Conservation (phyloP, 768 basidiomycete species). For the Flagelloscypha sp. region DNA sequence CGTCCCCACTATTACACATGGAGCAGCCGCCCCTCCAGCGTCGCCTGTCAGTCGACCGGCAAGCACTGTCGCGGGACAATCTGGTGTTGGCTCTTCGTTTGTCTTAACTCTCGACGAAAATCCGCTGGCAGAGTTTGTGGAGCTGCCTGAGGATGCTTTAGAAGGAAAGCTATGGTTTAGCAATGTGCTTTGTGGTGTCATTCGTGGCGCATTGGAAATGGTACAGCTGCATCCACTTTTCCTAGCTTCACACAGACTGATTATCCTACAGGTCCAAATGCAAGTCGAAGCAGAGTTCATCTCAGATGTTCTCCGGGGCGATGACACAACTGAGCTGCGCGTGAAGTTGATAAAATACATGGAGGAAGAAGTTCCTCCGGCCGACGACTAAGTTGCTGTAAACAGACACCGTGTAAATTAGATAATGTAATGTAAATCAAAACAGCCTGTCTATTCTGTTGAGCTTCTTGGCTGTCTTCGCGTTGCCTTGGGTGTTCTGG, state of each 20-base stretch:
- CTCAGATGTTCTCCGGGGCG: constrained; percentile 86
- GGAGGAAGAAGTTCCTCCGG: constrained; percentile 92
- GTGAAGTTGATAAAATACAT: constrained; percentile 86
- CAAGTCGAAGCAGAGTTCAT: constrained; percentile 87
- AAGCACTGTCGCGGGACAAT: constrained; percentile 31
- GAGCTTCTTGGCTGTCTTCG: constrained; percentile 82
- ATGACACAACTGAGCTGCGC: constrained; percentile 88
- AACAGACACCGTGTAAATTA: constrained; percentile 1
- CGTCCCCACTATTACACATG: constrained; percentile 73
- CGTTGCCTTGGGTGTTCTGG: constrained; percentile 87
- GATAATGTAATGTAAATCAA: too few species aligned
- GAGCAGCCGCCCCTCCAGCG: constrained; percentile 40
- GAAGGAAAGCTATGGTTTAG: constrained; percentile 96
- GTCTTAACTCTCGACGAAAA: constrained; percentile 90
- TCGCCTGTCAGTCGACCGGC: constrained; percentile 37
- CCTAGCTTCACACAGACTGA: constrained; percentile 6
- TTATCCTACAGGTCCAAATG: constrained; percentile 72
- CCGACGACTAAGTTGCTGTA: constrained; percentile 62
- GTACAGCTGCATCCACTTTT: constrained; percentile 30
- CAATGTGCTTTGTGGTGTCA: constrained; percentile 90
- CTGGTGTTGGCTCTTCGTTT: constrained; percentile 54
- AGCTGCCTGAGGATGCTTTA: constrained; percentile 86
- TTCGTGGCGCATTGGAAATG: constrained; percentile 94
- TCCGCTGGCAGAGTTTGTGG: constrained; percentile 93
- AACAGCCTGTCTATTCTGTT: constrained; percentile 69